phyloP scores from a whole-genome alignment of 164 flowering plant species.

The Chloranthus sessilifolius region DNA sequence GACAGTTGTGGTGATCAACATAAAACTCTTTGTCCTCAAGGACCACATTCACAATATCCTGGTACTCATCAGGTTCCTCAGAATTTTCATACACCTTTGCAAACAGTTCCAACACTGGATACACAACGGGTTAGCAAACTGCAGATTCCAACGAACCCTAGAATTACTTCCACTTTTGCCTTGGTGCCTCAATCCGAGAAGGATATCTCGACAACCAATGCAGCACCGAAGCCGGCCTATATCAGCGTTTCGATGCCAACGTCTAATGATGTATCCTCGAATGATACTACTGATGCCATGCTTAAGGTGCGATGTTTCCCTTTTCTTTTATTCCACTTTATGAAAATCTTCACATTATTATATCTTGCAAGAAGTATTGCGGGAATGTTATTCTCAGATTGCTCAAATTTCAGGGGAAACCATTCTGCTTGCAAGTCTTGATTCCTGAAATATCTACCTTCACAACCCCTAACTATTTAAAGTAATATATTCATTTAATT shows the following conservation, averaged over 20 bases:
- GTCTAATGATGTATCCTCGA: conserved; percentile 29
- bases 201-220: conserved; percentile 39
- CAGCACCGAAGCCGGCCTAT: conserved; percentile 71
- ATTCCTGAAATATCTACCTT: too few relatives aligned
- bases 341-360: background rate
- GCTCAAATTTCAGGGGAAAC: too few relatives aligned
- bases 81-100: conserved; percentile 42
- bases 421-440: too few relatives aligned
- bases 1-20: conserved; percentile 49
- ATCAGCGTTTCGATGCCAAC: conserved; percentile 66
- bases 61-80: conserved; percentile 45
- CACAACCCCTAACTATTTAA: too few relatives aligned
- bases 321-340: background rate
- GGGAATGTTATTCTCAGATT: too few relatives aligned
- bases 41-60: conserved; percentile 37
- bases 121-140: conserved; percentile 56
- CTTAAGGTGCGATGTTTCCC: conserved; percentile 54
- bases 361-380: background rate
- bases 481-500: too few relatives aligned
- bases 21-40: conserved; percentile 34
- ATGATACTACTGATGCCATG: conserved; percentile 47
- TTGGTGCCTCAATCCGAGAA: conserved; percentile 47
- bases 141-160: conserved; percentile 93
- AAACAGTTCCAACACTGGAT: conserved; percentile 52
- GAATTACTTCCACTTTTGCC: conserved; percentile 76